Conservation (phyloP, 768 basidiomycete genomes). For the Rhodotorula paludigena region DNA sequence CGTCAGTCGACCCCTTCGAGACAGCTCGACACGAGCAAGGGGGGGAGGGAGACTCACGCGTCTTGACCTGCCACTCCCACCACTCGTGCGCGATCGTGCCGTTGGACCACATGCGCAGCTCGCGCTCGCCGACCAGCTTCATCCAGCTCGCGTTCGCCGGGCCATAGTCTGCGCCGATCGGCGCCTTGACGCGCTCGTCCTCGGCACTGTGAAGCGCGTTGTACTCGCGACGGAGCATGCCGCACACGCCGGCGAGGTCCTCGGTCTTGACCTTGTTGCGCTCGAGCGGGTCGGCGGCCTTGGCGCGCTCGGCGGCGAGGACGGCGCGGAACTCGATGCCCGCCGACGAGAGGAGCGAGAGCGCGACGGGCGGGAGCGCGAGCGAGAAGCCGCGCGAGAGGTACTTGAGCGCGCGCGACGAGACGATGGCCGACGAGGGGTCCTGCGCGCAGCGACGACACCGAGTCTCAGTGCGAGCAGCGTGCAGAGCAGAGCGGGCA, state of each 20-base stretch:
- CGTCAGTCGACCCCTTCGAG: background rate
- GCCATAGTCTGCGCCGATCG: slow-evolving; percentile 12
- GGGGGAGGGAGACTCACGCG: background rate
- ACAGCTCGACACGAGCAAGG: background rate
- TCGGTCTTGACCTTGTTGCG: background rate
- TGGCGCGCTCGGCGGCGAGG: background rate
- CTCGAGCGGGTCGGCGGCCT: background rate
- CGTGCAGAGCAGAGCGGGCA: too few species aligned
- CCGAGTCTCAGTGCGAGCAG: background rate
- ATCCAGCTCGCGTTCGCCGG: background rate
- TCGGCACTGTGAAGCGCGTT: background rate
- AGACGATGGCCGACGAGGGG: background rate
- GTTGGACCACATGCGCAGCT: background rate
- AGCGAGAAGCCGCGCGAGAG: slow-evolving; percentile 12
- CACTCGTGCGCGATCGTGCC: background rate
- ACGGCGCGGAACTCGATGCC: background rate
- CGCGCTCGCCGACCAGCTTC: background rate
- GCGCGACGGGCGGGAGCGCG: slow-evolving; percentile 1
- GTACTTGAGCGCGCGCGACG: slow-evolving; percentile 16
- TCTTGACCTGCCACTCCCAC: background rate
- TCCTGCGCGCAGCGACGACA: background rate
- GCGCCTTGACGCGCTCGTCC: background rate
- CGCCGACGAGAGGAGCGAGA: background rate
- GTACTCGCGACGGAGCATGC: background rate
- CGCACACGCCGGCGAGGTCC: slow-evolving; percentile 2